Conservation (phyloP, 495 filamentous ascomycete species). For the Aspergillus biplanus region DNA sequence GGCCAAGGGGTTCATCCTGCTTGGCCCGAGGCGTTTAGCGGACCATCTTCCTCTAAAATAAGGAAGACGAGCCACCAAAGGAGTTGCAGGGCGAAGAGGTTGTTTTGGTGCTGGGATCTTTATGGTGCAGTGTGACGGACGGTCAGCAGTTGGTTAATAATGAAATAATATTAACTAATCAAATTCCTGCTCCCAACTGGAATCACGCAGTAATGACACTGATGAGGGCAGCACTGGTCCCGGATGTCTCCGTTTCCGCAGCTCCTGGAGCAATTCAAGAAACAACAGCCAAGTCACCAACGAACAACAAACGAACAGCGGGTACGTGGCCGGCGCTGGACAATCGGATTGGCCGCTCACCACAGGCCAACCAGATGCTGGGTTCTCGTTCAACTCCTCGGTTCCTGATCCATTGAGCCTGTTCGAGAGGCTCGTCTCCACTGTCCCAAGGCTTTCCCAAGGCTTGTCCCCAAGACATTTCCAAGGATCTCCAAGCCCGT, state of each 20-base stretch:
- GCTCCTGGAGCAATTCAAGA: background rate
- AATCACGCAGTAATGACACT: background rate
- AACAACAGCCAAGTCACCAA: background rate
- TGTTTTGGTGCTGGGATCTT: no score
- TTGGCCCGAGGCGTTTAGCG: no score
- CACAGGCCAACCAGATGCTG: background rate
- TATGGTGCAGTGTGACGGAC: no score
- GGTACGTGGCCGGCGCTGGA: background rate
- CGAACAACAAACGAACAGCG: background rate
- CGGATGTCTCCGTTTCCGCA: background rate
- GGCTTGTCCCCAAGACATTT: background rate
- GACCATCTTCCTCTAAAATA: no score
- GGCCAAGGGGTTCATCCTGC: no score
- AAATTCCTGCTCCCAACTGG: background rate
- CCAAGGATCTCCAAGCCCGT: no score
- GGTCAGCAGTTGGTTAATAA: no score
- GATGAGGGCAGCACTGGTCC: background rate
- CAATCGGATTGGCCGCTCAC: conserved; percentile 10
- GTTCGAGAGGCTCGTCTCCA: background rate
- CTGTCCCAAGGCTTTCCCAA: conserved; percentile 3
- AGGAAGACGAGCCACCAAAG: no score
- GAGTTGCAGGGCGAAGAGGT: no score
- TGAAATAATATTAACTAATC: background rate
- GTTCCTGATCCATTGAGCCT: background rate
- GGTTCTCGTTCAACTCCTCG: background rate